Evolutionary conservation across 306 rosid species (phyloP).

Genomic region (Quillaja saponaria): DNA sequence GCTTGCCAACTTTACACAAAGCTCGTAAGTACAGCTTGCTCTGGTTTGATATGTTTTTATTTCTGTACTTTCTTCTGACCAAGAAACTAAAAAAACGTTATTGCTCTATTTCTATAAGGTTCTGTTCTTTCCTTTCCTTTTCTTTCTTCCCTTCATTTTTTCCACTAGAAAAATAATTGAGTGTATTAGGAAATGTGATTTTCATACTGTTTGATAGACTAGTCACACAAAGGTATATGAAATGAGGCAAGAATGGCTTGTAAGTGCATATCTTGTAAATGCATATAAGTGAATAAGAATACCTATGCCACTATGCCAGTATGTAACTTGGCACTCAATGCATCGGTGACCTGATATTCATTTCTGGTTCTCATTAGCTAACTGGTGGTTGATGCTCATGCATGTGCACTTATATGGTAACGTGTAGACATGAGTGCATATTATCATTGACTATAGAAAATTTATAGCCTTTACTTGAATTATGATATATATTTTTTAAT

Average conservation of each 20-base stretch:
- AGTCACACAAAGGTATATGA: too few species aligned
- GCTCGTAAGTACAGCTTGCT: slow-evolving; percentile 71
- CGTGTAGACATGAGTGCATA: slow-evolving; percentile 2
- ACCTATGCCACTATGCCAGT: not conserved
- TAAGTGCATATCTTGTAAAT: not conserved
- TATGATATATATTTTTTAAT: slow-evolving; percentile 5
- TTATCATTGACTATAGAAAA: not conserved
- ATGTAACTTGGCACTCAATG: not conserved
- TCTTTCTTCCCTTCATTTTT: not conserved
- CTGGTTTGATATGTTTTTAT: slow-evolving; percentile 25
- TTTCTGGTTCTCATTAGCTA: slow-evolving; percentile 1
- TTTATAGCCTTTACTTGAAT: not conserved
- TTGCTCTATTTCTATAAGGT: not conserved
- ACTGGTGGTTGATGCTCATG: not conserved
- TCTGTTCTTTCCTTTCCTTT: not conserved
- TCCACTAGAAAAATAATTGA: not conserved
- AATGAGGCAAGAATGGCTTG: too few species aligned
- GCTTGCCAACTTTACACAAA: slow-evolving; percentile 64
- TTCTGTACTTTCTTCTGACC: slow-evolving; percentile 10
- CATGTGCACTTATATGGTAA: not conserved
- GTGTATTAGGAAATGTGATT: not conserved
- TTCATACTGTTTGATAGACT: too few species aligned
- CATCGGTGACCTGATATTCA: not conserved
- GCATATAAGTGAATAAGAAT: slow-evolving; percentile 6
- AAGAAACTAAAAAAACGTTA: not conserved